Conservation (phyloP, 495 filamentous ascomycete species). For the Penicillium robsamsonii region DNA sequence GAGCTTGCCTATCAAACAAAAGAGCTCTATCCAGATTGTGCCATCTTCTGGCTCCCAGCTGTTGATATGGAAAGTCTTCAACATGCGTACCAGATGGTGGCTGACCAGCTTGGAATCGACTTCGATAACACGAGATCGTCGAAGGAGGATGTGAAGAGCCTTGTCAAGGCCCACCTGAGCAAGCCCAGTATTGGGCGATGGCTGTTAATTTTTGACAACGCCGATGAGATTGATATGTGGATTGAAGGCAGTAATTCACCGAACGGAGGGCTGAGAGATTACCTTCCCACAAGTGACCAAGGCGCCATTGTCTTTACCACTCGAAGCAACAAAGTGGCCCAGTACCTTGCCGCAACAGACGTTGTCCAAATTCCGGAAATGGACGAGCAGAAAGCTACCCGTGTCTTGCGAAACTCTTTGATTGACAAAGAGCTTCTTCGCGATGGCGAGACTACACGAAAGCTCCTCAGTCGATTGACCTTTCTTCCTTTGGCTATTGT, state of each 20-base stretch:
- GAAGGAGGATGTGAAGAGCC: constrained; percentile 10
- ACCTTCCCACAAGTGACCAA: constrained; percentile 27
- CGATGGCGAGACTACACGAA: constrained; percentile 9
- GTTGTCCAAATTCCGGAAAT: constrained; percentile 30
- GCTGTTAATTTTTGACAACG: constrained; percentile 45
- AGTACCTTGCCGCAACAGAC: constrained; percentile 15
- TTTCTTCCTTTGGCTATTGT: constrained; percentile 42
- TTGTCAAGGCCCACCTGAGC: constrained; percentile 33
- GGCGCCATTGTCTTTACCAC: constrained; percentile 42
- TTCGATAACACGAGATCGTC: neutral
- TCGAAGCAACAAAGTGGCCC: constrained; percentile 28
- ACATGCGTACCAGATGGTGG: constrained; percentile 46
- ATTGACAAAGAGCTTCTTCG: constrained; percentile 22
- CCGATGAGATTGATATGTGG: constrained; percentile 39
- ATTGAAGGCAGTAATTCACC: neutral
- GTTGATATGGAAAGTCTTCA: constrained; percentile 40
- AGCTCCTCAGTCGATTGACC: constrained; percentile 30
- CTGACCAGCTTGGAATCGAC: constrained; percentile 18
- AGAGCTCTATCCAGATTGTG: constrained; percentile 36
- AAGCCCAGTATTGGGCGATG: constrained; percentile 25
- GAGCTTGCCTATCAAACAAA: constrained; percentile 42
- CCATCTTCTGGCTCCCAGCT: constrained; percentile 51
- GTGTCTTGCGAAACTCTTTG: constrained; percentile 26
- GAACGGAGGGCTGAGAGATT: constrained; percentile 10
- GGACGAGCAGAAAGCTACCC: constrained; percentile 20